Evolutionary conservation across 192 early-diverging fungal genomes (phyloP), one percentile per base, ranked within the genome.

Genomic region (Entomortierella chlamydospora): DNA sequence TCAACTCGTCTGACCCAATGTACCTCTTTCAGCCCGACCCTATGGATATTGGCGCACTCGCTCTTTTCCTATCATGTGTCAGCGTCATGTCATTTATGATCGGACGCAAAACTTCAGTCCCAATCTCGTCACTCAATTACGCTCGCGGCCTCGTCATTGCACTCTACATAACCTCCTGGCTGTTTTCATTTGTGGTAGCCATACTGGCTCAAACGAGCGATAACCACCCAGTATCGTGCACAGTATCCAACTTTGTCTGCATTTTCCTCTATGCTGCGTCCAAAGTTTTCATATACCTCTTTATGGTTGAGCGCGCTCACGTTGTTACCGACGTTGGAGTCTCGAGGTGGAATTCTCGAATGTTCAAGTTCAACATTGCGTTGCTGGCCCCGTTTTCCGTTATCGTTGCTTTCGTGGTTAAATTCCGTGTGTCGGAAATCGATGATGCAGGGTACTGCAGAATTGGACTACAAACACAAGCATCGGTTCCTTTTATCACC

Each of bases 281-380:
- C 66, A 86, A 86, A 39, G 50, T 86, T 15, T 30, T 83, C 0
- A 67, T 86, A 18, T 86, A 83, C 50, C 57, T 86, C 13, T 86
- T 83, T 58, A 64, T 86, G 65, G 82, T 82, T 28, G 84, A 86
- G 69, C 57, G 60, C 50, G 63, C 65, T 37, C 61, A 73, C 29
- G 57, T 73, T 5, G 72, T 73, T 45, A 73, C 63, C 7, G 72
- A 54, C n/a, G 58, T 64, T 15, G 64, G 72, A 6, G 50, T 57
- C 9, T 61, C 73, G 6, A 55, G 84, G 39, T 50, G 64, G 7
- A 65, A 67, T 22, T 74, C 72, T 6, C 60, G 43, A 25, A 59
- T 86, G 47, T 71, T 62, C 69, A 71, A 47, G 34, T 22, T 73
- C 29, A 73, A 73, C 41, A 11, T 73, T 42, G 57, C 25, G 0